Evolutionary conservation across 768 basidiomycete species (phyloP), one percentile per base, ranked within the genome.

Genomic region (Lentinula boryana): DNA sequence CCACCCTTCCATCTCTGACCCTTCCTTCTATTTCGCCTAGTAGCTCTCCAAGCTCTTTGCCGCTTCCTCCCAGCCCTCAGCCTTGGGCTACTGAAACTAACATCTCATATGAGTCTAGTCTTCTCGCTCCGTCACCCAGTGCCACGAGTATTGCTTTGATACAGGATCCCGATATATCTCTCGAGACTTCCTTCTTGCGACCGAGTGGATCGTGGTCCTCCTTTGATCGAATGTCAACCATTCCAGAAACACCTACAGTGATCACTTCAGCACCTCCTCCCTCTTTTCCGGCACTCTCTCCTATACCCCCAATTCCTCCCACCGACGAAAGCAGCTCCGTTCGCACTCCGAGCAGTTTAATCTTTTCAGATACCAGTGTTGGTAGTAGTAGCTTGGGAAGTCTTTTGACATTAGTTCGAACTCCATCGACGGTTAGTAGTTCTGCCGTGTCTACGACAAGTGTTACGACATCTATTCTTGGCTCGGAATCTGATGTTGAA

Each of bases 141-240:
- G 75, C 83, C 3, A 71, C 71, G 23, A 82, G 81, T 3, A 60
- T 81, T 21, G 78, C 76, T 27, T 69, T 91, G 48, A 83, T 80
- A 1, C 89, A 93, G 48, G 81, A 78, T 4, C 73, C 67, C 8
- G 91, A 92, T 63, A 73, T 67, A 0, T 91, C 89, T 0, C 87
- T 85, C 60, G 91, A 92, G 60, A 89, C 89, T 0, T 91, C 90
- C 0, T 78, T 88, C 69, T 74, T 91, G 67, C 76, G 87, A 32
- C 88, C 90, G 0, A 88, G 81, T 62, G 81, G 76, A 48, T 75
- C 80, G 18, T 69, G 78, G 1, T 80, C 79, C 5, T 81, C 82
- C 2, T 64, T 71, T 53, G 74, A 78, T 59, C 67, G 75, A 5
- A 67, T 83, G 63, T 77, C 74, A 59, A 76, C 80, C 7, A 78